These are phyloP conservation scores for Citrus glauca DNA, from an alignment of 345 rosid genomes.

Conservation along the genomic window DNA sequence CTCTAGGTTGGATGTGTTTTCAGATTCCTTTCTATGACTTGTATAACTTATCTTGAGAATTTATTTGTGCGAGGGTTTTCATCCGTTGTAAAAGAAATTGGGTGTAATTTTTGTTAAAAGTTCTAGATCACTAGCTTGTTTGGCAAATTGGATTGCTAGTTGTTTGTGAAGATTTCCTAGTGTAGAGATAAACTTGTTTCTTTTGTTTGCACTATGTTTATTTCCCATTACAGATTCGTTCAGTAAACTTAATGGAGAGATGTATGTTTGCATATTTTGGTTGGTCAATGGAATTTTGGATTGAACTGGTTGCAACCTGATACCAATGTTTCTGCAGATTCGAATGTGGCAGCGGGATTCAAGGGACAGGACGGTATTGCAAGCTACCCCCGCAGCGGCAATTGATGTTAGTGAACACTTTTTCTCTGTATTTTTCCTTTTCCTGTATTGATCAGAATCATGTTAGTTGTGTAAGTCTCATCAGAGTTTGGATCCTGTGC, in stretches of 20 bases:
- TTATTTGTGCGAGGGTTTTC: background rate
- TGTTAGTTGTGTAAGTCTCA: background rate
- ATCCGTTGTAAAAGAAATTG: background rate
- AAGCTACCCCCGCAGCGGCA: constrained; percentile 89
- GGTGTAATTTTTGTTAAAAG: background rate
- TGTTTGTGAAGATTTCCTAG: background rate
- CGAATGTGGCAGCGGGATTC: constrained; percentile 87
- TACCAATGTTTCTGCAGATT: constrained; percentile 39
- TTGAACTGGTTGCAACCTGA: constrained; percentile 10
- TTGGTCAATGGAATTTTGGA: background rate
- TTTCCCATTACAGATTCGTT: background rate
- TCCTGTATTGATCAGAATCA: constrained; percentile 7
- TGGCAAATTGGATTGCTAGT: background rate
- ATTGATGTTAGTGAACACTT: constrained; percentile 59
- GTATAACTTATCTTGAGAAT: background rate
- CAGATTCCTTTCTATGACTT: background rate
- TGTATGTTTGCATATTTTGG: background rate
- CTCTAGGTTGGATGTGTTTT: background rate
- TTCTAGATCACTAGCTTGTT: background rate
- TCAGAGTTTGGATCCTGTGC: constrained; percentile 7
- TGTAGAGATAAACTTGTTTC: background rate
- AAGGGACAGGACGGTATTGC: constrained; percentile 72
- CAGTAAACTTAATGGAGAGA: background rate
- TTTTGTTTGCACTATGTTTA: background rate
- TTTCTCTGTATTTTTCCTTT: constrained; percentile 10